phyloP scores from a whole-genome alignment of 176 grass and related monocot genomes.

The Echinochloa phyllopogon region DNA sequence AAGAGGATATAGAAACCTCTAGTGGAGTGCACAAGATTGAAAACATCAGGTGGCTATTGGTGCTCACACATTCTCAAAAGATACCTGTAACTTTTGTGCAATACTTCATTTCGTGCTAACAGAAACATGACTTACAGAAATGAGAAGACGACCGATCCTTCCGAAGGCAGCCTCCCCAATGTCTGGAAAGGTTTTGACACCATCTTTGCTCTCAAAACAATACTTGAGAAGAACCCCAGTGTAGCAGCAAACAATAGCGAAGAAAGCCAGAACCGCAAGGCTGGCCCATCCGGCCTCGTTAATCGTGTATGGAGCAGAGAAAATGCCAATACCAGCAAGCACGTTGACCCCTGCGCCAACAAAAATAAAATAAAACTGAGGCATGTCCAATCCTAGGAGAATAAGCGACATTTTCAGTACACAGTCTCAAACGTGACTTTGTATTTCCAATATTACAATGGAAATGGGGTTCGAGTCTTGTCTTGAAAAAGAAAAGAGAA shows the following conservation, averaged over 20 bases:
- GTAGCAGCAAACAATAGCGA: conserved; percentile 74
- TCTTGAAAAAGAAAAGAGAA: no score
- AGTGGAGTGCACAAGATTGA: background rate
- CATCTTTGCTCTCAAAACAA: conserved; percentile 89
- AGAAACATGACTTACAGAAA: conserved; percentile 63
- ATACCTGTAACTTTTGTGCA: background rate
- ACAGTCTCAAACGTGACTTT: no score
- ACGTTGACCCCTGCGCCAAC: conserved; percentile 75
- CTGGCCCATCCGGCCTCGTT: conserved; percentile 77
- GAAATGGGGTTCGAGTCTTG: no score
- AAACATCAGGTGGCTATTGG: background rate
- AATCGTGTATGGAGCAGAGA: conserved; percentile 82
- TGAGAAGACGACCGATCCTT: conserved; percentile 73
- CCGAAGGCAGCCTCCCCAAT: conserved; percentile 95
- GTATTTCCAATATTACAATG: no score
- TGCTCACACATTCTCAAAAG: background rate
- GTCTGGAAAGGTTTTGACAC: conserved; percentile 82
- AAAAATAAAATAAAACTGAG: conserved; percentile 7
- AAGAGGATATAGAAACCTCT: background rate
- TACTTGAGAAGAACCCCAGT: conserved; percentile 78
- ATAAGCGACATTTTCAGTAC: background rate
- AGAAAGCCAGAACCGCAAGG: conserved; percentile 62
- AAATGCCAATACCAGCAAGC: conserved; percentile 84
- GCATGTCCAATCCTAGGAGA: background rate
- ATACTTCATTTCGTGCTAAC: background rate